Percentiles rank a stretch among this genome's conserved stretches.
Conservation (phyloP, 2,329 filamentous ascomycete genomes). For the Sporothrix curviconia region DNA sequence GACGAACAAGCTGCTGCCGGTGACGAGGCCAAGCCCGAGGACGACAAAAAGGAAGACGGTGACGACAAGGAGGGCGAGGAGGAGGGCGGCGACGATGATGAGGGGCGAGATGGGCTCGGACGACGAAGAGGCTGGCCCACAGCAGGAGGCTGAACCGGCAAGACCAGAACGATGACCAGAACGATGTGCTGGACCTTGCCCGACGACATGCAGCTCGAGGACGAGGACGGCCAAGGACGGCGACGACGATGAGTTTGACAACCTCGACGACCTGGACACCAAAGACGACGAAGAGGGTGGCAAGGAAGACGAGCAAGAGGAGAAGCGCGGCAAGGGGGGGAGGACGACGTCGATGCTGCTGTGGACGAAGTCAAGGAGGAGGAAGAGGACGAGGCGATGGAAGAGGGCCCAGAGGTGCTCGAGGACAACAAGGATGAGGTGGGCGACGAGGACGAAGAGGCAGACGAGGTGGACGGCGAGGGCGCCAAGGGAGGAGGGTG, state of each 20-base stretch:
- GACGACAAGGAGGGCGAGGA: constrained; percentile 46
- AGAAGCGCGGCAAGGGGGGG: constrained; percentile 33
- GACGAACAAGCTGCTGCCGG: constrained; percentile 48
- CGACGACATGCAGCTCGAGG: constrained; percentile 81
- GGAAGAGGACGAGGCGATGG: constrained; percentile 37
- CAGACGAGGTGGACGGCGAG: constrained; percentile 30
- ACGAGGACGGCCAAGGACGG: constrained; percentile 60
- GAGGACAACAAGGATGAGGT: constrained; percentile 27
- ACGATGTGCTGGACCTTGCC: constrained; percentile 76
- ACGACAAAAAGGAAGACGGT: constrained; percentile 50
- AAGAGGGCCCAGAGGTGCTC: constrained; percentile 34
- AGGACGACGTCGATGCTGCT: constrained; percentile 39
- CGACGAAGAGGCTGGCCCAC: constrained; percentile 48
- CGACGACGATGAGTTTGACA: constrained; percentile 52
- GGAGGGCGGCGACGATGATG: constrained; percentile 58
- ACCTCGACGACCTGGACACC: constrained; percentile 58
- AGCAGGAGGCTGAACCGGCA: constrained; percentile 54
- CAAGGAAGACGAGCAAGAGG: constrained; percentile 42
- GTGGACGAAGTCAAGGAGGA: constrained; percentile 33
- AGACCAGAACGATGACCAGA: constrained; percentile 72
- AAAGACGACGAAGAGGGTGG: constrained; percentile 71
- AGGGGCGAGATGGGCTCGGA: no score
- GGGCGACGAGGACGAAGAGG: constrained; percentile 34
- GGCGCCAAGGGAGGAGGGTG: no score
- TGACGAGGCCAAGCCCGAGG: constrained; percentile 11